Evolutionary conservation across 768 basidiomycete genomes (phyloP).

Genomic region (Auriculariales sp.): DNA sequence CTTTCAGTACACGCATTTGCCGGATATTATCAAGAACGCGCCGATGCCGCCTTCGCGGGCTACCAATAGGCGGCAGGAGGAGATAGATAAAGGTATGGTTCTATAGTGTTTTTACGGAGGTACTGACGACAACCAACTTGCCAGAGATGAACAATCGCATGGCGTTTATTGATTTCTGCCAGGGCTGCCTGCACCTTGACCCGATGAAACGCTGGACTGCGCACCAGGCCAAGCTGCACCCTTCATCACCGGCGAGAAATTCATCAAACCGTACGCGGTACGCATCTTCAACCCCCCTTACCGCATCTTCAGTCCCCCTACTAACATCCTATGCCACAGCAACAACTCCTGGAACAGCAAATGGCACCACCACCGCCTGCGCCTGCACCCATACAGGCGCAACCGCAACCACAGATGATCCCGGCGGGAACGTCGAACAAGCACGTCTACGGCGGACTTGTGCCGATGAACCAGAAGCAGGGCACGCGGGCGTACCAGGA

Average conservation of each 20-base stretch:
- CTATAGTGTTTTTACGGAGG: not conserved
- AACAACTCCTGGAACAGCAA: constrained; percentile 5
- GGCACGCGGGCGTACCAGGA: constrained; percentile 79
- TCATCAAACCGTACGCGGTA: constrained; percentile 72
- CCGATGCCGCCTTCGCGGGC: constrained; percentile 67
- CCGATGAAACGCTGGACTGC: constrained; percentile 95
- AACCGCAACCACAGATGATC: constrained; percentile 28
- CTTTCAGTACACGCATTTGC: constrained; percentile 85
- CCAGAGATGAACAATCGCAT: constrained; percentile 86
- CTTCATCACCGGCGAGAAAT: constrained; percentile 99
- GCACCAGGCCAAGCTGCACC: constrained; percentile 88
- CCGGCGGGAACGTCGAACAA: constrained; percentile 26
- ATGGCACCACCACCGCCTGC: constrained; percentile 16
- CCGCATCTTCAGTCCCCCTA: not conserved
- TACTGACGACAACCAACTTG: not conserved
- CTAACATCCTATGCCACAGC: not conserved
- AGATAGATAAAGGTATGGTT: constrained; percentile 75
- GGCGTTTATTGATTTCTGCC: constrained; percentile 95
- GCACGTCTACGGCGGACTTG: constrained; percentile 85
- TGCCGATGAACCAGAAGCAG: constrained; percentile 68
- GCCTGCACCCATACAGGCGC: constrained; percentile 13
- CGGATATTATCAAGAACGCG: constrained; percentile 91
- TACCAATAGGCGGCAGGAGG: constrained; percentile 54
- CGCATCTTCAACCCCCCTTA: constrained; percentile 15
- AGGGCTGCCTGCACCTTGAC: constrained; percentile 85